These are phyloP conservation scores for Capsicum baccatum DNA, from an alignment of 257 asterid species.

Conservation along the genomic window DNA sequence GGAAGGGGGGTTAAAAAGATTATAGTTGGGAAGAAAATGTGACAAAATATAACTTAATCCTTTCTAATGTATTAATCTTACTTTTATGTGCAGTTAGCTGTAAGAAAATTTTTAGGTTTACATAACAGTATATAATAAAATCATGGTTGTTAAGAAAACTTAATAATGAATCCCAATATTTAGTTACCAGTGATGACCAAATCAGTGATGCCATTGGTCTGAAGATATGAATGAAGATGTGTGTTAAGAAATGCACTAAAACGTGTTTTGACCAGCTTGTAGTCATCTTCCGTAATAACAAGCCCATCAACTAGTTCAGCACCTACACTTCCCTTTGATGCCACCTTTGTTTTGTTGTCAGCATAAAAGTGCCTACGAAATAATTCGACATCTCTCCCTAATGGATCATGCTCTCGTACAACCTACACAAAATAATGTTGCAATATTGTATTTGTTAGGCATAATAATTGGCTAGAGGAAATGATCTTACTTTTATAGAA, in stretches of 20 bases:
- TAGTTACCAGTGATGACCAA: constrained; percentile 56
- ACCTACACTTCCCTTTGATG: constrained; percentile 70
- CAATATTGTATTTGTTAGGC: neutral
- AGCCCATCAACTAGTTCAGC: constrained; percentile 84
- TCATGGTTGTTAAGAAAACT: too few species aligned
- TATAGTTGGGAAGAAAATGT: too few species aligned
- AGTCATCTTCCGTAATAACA: constrained; percentile 62
- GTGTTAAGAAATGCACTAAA: constrained; percentile 87
- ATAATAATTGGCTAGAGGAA: neutral
- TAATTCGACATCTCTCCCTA: constrained; percentile 38
- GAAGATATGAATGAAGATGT: constrained; percentile 76
- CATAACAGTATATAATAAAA: too few species aligned
- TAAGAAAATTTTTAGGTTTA: too few species aligned
- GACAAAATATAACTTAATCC: too few species aligned
- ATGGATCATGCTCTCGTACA: constrained; percentile 81
- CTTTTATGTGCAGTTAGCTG: too few species aligned
- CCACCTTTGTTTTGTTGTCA: constrained; percentile 63
- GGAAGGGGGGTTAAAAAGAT: too few species aligned
- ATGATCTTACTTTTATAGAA: too few species aligned
- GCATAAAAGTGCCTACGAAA: constrained; percentile 25
- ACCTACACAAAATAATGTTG: constrained; percentile 46
- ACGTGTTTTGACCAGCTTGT: constrained; percentile 84
- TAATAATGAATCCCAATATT: neutral
- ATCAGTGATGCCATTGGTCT: constrained; percentile 51
- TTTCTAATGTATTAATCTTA: too few species aligned